A percentile compares a stretch with the other conserved stretches of the same genome.
These are phyloP conservation scores for Gryganskiella cystojenkinii DNA, from an alignment of 192 early-diverging fungal genomes.

Conservation along the genomic window DNA sequence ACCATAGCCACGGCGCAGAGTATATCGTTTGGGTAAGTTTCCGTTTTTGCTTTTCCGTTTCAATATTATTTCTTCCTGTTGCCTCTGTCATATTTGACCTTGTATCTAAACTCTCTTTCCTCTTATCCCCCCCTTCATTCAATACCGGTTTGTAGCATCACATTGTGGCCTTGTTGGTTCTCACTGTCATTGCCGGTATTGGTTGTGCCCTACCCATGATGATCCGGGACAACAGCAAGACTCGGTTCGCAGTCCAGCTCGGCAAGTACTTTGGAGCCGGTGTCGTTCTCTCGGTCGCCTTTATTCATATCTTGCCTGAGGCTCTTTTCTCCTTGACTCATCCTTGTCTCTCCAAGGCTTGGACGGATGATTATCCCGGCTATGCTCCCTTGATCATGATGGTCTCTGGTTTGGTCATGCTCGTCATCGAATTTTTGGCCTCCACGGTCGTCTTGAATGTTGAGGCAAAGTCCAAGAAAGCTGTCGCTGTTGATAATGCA, in stretches of 20 bases:
- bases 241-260: slow-evolving; percentile 24
- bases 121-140: too few relatives aligned
- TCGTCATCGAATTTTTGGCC: slow-evolving; percentile 70
- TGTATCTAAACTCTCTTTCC: too few relatives aligned
- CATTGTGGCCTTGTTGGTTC: slow-evolving; percentile 66
- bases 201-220: slow-evolving; percentile 63
- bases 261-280: slow-evolving; percentile 67
- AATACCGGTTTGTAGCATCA: too few relatives aligned
- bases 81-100: too few relatives aligned
- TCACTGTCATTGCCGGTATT: slow-evolving; percentile 55
- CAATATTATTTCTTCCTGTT: too few relatives aligned
- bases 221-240: slow-evolving; percentile 25
- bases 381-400: slow-evolving; percentile 74
- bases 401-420: slow-evolving; percentile 75
- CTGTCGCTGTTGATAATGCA: slow-evolving; percentile 1
- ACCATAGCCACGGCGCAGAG: slow-evolving; percentile 36
- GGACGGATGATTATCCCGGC: slow-evolving; percentile 59
- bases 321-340: slow-evolving; percentile 65
- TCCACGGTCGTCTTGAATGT: slow-evolving; percentile 37
- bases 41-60: too few relatives aligned
- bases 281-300: slow-evolving; percentile 79
- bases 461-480: slow-evolving; percentile 25
- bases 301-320: slow-evolving; percentile 81
- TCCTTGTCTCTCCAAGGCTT: slow-evolving; percentile 66
- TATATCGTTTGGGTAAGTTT: slow-evolving; percentile 42